These are phyloP conservation scores for Beverwykella pulmonaria DNA, from an alignment of 495 filamentous ascomycete genomes.

Conservation along the genomic window DNA sequence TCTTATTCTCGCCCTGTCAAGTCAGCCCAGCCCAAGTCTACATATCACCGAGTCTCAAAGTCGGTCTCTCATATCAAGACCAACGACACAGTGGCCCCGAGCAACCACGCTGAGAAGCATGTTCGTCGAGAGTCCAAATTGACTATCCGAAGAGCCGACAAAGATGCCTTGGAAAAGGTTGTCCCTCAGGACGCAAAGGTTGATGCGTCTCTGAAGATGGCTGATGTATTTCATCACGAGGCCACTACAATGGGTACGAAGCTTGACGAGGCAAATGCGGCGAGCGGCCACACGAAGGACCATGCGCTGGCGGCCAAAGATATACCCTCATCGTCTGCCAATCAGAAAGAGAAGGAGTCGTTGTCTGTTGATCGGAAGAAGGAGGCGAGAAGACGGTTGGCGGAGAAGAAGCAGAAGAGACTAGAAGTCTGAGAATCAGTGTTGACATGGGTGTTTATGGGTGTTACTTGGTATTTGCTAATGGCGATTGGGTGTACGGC, in stretches of 20 bases:
- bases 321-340: not conserved
- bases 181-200: not conserved
- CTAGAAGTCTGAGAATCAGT: not conserved
- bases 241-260: not conserved
- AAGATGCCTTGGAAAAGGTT: not conserved
- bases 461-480: not conserved
- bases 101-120: not conserved
- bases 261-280: not conserved
- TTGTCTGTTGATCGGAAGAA: constrained; percentile 28
- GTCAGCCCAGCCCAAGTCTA: not conserved
- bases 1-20: not conserved
- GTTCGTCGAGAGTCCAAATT: not conserved
- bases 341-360: not conserved
- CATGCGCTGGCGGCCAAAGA: not conserved
- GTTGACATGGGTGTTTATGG: not conserved
- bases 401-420: constrained; percentile 22
- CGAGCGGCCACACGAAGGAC: not conserved
- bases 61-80: not conserved
- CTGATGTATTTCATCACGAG: not conserved
- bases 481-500: not conserved
- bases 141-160: not conserved
- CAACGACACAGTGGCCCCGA: not conserved
- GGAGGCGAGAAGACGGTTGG: constrained; percentile 20
- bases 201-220: not conserved
- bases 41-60: not conserved